Conservation (phyloP, 2,329 filamentous ascomycete species). For the Fusarium liriodendri region DNA sequence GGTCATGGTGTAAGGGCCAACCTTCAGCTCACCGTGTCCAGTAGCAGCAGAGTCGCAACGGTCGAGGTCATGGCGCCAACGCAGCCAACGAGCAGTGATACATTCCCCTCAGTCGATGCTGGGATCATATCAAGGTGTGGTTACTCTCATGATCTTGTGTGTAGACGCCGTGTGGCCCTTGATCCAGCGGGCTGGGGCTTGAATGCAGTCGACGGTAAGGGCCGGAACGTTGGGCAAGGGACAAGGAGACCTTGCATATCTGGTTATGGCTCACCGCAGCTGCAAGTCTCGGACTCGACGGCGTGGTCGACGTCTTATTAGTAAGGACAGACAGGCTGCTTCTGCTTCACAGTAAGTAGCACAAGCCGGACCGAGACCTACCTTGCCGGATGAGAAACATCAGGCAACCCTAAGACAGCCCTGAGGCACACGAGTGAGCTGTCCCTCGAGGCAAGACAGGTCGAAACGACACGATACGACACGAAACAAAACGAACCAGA, state of each 20-base stretch:
- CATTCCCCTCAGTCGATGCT: constrained; percentile 3
- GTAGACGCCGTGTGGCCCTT: neutral
- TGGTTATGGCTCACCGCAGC: constrained; percentile 25
- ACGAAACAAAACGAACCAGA: neutral
- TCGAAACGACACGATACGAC: constrained; percentile 11
- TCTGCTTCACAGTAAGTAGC: constrained; percentile 12
- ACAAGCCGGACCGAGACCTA: constrained; percentile 14
- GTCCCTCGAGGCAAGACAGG: neutral
- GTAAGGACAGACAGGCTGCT: neutral
- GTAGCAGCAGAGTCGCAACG: neutral
- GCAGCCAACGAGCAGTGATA: neutral
- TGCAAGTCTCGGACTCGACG: constrained; percentile 29
- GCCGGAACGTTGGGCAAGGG: constrained; percentile 11
- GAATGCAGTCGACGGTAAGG: neutral
- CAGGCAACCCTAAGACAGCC: neutral
- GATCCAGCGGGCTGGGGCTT: constrained; percentile 2
- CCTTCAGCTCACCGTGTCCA: neutral
- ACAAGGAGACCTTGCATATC: constrained; percentile 13
- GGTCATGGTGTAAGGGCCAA: neutral
- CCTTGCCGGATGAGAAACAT: neutral
- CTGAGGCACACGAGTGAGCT: neutral
- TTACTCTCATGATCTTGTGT: constrained; percentile 15
- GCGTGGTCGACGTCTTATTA: constrained; percentile 21
- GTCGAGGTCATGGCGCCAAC: neutral
- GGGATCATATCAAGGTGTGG: constrained; percentile 4